Conservation (phyloP, 192 early-diverging fungal species). For the Chytriomyces confervae region DNA sequence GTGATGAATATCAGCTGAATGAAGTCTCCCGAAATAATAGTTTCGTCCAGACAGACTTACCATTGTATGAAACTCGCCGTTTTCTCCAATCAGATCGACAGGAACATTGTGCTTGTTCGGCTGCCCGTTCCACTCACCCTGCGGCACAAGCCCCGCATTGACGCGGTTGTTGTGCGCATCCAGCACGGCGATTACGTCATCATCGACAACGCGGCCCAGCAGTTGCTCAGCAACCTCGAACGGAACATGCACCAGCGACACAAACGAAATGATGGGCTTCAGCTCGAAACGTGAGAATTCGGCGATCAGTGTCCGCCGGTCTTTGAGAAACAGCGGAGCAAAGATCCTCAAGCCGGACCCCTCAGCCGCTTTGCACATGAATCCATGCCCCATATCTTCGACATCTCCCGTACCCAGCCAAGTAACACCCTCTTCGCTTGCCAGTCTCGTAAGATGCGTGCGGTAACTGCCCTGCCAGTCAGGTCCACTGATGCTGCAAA, state of each 20-base stretch:
- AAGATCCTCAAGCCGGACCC: conserved; percentile 13
- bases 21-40: background rate
- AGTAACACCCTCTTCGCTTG: background rate
- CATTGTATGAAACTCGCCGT: conserved; percentile 75
- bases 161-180: conserved; percentile 11
- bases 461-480: conserved; percentile 3
- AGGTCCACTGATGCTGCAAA: background rate
- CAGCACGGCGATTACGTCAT: background rate
- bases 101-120: conserved; percentile 8
- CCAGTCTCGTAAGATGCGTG: conserved; percentile 3
- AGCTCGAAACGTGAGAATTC: background rate
- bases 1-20: background rate
- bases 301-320: background rate
- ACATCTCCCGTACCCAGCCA: conserved; percentile 18
- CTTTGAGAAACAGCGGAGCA: background rate
- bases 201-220: conserved; percentile 15
- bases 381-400: conserved; percentile 17
- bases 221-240: background rate
- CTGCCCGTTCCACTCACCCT: background rate
- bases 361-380: conserved; percentile 12
- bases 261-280: conserved; percentile 8
- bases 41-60: background rate
- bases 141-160: background rate
- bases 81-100: conserved; percentile 69
- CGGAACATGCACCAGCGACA: conserved; percentile 14